A percentile compares a stretch with the other conserved stretches of the same genome.
Conservation (phyloP, 108 stramenopile species). For the Nitzschia palea region DNA sequence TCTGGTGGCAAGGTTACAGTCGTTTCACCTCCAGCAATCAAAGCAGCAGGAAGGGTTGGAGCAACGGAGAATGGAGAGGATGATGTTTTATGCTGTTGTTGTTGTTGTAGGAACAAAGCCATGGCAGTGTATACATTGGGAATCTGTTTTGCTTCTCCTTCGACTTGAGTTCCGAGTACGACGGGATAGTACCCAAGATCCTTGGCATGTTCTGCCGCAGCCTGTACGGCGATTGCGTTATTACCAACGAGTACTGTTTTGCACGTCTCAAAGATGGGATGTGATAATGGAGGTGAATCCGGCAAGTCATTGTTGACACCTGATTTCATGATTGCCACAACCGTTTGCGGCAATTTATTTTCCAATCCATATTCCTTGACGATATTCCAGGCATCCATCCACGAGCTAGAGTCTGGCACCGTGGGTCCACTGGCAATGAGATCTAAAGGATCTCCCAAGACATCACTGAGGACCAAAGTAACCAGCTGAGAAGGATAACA, state of each 20-base stretch:
- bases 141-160: conserved; percentile 78
- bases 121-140: conserved; percentile 66
- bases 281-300: conserved; percentile 50
- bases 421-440: conserved; percentile 89
- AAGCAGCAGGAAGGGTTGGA: conserved; percentile 52
- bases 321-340: conserved; percentile 29
- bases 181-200: conserved; percentile 72
- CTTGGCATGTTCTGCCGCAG: conserved; percentile 67
- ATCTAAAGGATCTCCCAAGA: conserved; percentile 89
- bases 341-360: conserved; percentile 21
- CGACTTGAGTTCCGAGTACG: conserved; percentile 69
- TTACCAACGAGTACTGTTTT: conserved; percentile 79
- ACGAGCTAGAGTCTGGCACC: conserved; percentile 68
- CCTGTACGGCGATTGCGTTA: conserved; percentile 71
- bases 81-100: background rate
- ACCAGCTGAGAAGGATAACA: conserved; percentile 63
- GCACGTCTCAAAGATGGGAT: conserved; percentile 47
- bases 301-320: conserved; percentile 37
- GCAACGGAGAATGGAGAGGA: background rate
- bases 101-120: conserved; percentile 65
- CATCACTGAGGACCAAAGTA: conserved; percentile 59
- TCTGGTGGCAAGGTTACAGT: conserved; percentile 68
- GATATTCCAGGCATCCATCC: conserved; percentile 57
- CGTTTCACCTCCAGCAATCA: conserved; percentile 89
- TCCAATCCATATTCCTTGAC: conserved; percentile 53